These are phyloP conservation scores for Nothophaeocryptopus gaeumannii DNA, from an alignment of 2,329 filamentous ascomycete genomes.

Conservation along the genomic window DNA sequence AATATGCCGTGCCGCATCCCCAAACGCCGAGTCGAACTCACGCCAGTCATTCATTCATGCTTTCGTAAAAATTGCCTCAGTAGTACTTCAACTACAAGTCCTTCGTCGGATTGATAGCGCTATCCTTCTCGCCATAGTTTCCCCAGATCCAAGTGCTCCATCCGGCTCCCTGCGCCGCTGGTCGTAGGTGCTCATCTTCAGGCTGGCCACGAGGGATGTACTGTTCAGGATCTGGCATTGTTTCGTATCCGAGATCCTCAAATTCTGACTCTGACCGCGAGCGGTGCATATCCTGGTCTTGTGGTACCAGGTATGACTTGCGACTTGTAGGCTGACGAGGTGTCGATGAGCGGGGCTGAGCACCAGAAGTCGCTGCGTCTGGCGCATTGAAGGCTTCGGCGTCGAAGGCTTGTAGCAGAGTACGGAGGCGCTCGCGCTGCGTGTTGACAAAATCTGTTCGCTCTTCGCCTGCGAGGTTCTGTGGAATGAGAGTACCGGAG, in stretches of 20 bases:
- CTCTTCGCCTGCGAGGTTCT: constrained; percentile 65
- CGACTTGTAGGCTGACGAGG: constrained; percentile 27
- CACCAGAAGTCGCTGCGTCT: constrained; percentile 20
- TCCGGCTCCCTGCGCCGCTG: constrained; percentile 19
- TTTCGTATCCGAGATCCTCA: constrained; percentile 51
- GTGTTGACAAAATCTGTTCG: constrained; percentile 70
- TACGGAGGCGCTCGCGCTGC: constrained; percentile 73
- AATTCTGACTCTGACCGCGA: constrained; percentile 86
- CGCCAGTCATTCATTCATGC: too few relatives aligned
- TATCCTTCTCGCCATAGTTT: constrained; percentile 38
- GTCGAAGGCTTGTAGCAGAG: constrained; percentile 74
- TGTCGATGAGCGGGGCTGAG: constrained; percentile 22
- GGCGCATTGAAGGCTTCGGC: constrained; percentile 63
- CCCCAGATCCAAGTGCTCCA: constrained; percentile 40
- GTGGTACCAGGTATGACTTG: constrained; percentile 29
- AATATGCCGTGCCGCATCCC: too few relatives aligned
- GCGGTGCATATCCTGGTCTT: constrained; percentile 58
- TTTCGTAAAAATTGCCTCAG: too few relatives aligned
- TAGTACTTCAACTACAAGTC: constrained; percentile 8
- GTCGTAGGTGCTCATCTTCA: constrained; percentile 12
- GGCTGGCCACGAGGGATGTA: constrained; percentile 20
- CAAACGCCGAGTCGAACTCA: too few relatives aligned
- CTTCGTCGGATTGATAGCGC: constrained; percentile 32
- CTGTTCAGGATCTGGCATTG: constrained; percentile 37
- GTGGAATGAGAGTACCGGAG: constrained; percentile 67